Evolutionary conservation across 768 basidiomycete species (phyloP).

Genomic region (Artomyces pyxidatus): DNA sequence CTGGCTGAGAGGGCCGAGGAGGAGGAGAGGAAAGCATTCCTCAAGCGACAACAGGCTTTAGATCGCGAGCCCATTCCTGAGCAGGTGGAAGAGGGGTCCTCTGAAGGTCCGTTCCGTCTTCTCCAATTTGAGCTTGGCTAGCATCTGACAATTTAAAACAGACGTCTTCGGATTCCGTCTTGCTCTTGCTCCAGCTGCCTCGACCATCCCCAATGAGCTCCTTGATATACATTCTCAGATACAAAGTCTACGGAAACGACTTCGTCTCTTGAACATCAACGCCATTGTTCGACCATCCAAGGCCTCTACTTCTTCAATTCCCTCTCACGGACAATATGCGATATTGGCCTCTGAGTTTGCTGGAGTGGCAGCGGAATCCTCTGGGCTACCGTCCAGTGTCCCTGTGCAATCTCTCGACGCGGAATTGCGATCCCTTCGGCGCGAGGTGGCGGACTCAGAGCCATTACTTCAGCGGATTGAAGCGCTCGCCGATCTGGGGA

Average conservation of each 20-base stretch:
- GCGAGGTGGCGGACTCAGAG: slow-evolving; percentile 47
- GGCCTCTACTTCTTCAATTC: slow-evolving; percentile 35
- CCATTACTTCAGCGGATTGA: slow-evolving; percentile 43
- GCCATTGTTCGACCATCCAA: slow-evolving; percentile 37
- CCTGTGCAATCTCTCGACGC: slow-evolving; percentile 34
- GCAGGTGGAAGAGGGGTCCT: not conserved
- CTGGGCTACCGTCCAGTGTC: slow-evolving; percentile 36
- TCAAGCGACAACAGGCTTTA: not conserved
- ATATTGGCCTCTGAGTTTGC: slow-evolving; percentile 41
- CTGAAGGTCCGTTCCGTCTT: not conserved
- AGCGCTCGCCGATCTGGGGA: slow-evolving; percentile 45
- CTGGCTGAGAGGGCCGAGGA: not conserved
- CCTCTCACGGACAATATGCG: slow-evolving; percentile 39
- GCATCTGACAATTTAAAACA: not conserved
- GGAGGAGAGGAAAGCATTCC: not conserved
- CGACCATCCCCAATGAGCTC: slow-evolving; percentile 22
- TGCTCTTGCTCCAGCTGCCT: not conserved
- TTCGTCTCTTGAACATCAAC: slow-evolving; percentile 55
- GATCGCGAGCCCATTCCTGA: not conserved
- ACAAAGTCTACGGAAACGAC: slow-evolving; percentile 44
- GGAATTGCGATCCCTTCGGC: slow-evolving; percentile 55
- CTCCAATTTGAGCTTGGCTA: not conserved
- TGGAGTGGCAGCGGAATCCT: slow-evolving; percentile 36
- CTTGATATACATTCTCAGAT: slow-evolving; percentile 42
- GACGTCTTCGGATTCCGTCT: slow-evolving; percentile 1